phyloP scores from a whole-genome alignment of 2,329 filamentous ascomycete genomes.

The Lachnellula subtilissima region DNA sequence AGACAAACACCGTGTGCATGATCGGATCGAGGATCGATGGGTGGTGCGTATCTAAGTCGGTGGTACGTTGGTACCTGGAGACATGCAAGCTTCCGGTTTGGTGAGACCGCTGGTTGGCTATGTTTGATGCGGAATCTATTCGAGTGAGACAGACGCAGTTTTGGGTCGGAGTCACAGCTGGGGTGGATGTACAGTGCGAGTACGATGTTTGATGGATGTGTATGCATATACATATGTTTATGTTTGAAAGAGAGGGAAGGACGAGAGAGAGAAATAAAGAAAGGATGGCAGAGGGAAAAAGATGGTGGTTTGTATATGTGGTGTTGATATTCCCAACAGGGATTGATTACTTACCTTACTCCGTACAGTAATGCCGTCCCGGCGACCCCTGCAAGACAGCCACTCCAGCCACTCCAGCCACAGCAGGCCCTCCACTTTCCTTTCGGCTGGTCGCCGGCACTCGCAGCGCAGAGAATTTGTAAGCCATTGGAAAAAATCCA shows the following conservation, averaged over 20 bases:
- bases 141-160: neutral
- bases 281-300: neutral
- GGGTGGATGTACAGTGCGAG: too few species aligned
- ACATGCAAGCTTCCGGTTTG: constrained; percentile 2
- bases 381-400: neutral
- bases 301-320: neutral
- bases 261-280: neutral
- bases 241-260: neutral
- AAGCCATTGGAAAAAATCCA: neutral
- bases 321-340: neutral
- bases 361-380: neutral
- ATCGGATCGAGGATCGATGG: constrained; percentile 7
- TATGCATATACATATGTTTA: too few species aligned
- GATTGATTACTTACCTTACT: neutral
- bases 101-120: neutral
- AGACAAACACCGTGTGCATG: constrained; percentile 5
- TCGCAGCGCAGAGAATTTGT: neutral
- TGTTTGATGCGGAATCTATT: neutral
- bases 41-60: neutral
- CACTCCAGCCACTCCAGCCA: neutral
- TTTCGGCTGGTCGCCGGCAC: neutral
- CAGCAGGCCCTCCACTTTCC: neutral
- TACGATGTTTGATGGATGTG: too few species aligned
- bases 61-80: neutral
- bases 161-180: neutral